A percentile compares a stretch with the other conserved stretches of the same genome.
These are phyloP conservation scores for Mycena galericulata DNA, from an alignment of 768 basidiomycete species.

Conservation along the genomic window DNA sequence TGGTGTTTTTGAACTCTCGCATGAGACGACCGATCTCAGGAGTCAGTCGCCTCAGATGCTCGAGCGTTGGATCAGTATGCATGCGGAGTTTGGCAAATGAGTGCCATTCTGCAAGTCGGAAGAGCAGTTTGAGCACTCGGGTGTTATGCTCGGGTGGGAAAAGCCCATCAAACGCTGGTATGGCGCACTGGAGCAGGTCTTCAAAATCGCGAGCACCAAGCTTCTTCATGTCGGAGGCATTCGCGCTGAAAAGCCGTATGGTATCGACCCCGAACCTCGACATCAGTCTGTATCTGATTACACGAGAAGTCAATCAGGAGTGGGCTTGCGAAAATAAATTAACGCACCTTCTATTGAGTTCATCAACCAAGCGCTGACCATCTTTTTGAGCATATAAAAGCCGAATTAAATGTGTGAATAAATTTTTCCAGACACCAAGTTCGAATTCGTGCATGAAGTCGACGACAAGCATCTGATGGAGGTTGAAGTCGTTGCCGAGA, in stretches of 20 bases:
- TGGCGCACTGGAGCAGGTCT: constrained; percentile 49
- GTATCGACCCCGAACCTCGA: constrained; percentile 34
- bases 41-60: constrained; percentile 37
- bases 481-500: constrained; percentile 36
- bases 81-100: constrained; percentile 50
- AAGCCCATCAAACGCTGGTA: constrained; percentile 49
- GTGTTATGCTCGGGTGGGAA: constrained; percentile 36
- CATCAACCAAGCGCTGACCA: constrained; percentile 28
- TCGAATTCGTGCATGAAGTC: constrained; percentile 55
- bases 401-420: constrained; percentile 49
- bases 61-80: constrained; percentile 47
- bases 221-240: constrained; percentile 42
- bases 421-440: constrained; percentile 50
- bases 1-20: constrained; percentile 40
- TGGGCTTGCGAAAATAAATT: neutral
- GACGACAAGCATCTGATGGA: constrained; percentile 42
- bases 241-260: constrained; percentile 41
- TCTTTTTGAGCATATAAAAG: constrained; percentile 40
- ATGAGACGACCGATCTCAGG: constrained; percentile 36
- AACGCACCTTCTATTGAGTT: constrained; percentile 41
- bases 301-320: neutral
- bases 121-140: constrained; percentile 43
- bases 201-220: constrained; percentile 45
- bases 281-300: constrained; percentile 29
- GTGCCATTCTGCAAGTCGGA: constrained; percentile 46